phyloP scores from a whole-genome alignment of 2,329 filamentous ascomycete species.

The Magnaporthiopsis incrustans region DNA sequence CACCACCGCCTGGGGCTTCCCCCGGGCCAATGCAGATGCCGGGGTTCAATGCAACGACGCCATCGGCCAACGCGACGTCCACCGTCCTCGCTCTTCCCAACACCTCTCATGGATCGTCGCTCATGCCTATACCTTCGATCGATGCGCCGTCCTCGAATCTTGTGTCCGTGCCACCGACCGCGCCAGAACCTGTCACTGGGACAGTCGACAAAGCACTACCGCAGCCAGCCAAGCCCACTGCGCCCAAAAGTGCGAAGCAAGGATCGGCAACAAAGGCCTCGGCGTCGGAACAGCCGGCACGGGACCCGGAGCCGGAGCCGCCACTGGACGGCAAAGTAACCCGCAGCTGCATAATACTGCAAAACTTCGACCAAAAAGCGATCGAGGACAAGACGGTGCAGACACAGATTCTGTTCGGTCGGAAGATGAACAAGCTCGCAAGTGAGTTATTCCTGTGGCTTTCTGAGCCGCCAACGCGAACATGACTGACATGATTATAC shows the following conservation, averaged over 20 bases:
- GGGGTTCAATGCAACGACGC: slow-evolving; percentile 11
- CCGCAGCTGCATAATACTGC: slow-evolving; percentile 50
- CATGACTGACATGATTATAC: slow-evolving; percentile 6
- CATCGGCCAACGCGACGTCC: slow-evolving; percentile 14
- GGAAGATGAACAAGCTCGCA: slow-evolving; percentile 48
- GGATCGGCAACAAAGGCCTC: background rate
- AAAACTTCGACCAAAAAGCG: slow-evolving; percentile 50
- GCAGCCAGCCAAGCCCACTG: background rate
- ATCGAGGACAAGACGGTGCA: slow-evolving; percentile 49
- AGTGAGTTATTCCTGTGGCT: slow-evolving; percentile 30
- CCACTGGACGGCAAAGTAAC: slow-evolving; percentile 42
- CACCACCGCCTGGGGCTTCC: slow-evolving; percentile 13
- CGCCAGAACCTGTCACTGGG: background rate
- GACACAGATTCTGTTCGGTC: slow-evolving; percentile 50
- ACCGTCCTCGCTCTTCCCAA: slow-evolving; percentile 20
- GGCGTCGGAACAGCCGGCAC: slow-evolving; percentile 14
- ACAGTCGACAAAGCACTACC: background rate
- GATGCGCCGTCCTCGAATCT: background rate
- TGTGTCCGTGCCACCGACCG: background rate
- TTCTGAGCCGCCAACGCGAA: background rate
- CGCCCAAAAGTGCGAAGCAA: background rate
- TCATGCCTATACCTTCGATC: slow-evolving; percentile 13
- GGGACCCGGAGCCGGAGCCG: slow-evolving; percentile 20
- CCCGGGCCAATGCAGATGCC: slow-evolving; percentile 17
- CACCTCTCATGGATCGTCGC: slow-evolving; percentile 16